Conservation (phyloP, 805 yeast genomes). For the Priceomyces haplophilus region DNA sequence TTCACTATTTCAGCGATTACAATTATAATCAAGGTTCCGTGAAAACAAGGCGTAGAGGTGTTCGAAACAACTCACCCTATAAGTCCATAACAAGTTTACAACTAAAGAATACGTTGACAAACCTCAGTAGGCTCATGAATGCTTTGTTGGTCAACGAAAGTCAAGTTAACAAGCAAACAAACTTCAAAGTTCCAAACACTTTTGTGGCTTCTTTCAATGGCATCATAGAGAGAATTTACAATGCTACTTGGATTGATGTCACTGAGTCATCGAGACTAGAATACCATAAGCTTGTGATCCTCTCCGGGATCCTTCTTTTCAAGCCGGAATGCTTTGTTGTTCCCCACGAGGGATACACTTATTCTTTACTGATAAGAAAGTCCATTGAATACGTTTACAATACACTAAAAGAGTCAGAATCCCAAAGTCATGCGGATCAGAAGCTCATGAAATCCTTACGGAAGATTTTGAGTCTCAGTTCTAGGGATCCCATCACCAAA, state of each 20-base stretch:
- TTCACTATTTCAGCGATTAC: conserved; percentile 27
- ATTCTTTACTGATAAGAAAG: conserved; percentile 15
- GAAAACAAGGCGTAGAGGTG: conserved; percentile 10
- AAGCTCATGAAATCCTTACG: conserved; percentile 18
- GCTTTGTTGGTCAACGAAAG: conserved; percentile 13
- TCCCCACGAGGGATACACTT: conserved; percentile 15
- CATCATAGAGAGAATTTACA: conserved; percentile 22
- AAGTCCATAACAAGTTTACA: conserved; percentile 24
- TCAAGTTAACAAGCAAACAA: conserved; percentile 7
- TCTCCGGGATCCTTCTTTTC: conserved; percentile 28
- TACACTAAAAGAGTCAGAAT: conserved; percentile 14
- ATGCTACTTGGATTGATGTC: conserved; percentile 23
- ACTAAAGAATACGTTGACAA: conserved; percentile 17
- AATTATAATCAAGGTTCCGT: conserved; percentile 20
- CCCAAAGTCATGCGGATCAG: conserved; percentile 15
- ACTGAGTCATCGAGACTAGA: conserved; percentile 11
- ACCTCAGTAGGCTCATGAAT: conserved; percentile 23
- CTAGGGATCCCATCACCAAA: conserved; percentile 11
- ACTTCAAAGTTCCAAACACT: conserved; percentile 15
- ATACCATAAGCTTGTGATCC: conserved; percentile 25
- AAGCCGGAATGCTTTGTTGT: conserved; percentile 22
- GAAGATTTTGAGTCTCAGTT: conserved; percentile 15
- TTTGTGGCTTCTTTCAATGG: conserved; percentile 23
- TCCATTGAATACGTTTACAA: conserved; percentile 26
- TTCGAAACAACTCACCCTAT: conserved; percentile 24